Evolutionary conservation across 805 yeast genomes (phyloP).

Genomic region (Schwanniomyces sp.): DNA sequence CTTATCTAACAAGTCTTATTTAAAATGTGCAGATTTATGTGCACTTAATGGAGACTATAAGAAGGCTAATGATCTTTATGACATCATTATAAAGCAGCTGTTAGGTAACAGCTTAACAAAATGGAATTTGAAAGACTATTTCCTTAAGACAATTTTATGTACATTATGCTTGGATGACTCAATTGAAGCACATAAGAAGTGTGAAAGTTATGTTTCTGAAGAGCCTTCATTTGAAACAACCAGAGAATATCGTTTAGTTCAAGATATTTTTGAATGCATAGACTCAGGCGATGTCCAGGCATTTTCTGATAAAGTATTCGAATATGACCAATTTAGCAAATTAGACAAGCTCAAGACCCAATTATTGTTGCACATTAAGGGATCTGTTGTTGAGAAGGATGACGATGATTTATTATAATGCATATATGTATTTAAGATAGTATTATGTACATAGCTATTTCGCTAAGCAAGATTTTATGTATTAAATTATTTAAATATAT

Average conservation of each 20-base stretch:
- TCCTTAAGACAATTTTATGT: conserved; percentile 79
- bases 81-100: conserved; percentile 73
- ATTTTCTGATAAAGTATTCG: conserved; percentile 71
- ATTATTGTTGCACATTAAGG: conserved; percentile 78
- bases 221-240: conserved; percentile 76
- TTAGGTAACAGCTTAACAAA: conserved; percentile 72
- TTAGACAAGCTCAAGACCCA: conserved; percentile 91
- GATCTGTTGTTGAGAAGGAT: conserved; percentile 65
- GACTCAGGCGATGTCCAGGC: conserved; percentile 77
- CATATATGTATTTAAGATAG: not conserved
- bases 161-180: conserved; percentile 80
- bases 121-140: conserved; percentile 94
- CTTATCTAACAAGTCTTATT: conserved; percentile 78
- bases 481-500: not conserved
- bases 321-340: conserved; percentile 83
- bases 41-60: conserved; percentile 68
- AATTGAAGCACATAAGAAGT: conserved; percentile 78
- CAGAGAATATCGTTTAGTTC: conserved; percentile 70
- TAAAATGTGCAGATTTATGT: conserved; percentile 86
- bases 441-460: not conserved
- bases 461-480: not conserved
- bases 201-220: conserved; percentile 62
- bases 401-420: conserved; percentile 53
- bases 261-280: conserved; percentile 69
- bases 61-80: conserved; percentile 76